Base-by-base conservation (phyloP, 1,139 yeast genomes). In the Suhomyces bokatorum region DNA sequence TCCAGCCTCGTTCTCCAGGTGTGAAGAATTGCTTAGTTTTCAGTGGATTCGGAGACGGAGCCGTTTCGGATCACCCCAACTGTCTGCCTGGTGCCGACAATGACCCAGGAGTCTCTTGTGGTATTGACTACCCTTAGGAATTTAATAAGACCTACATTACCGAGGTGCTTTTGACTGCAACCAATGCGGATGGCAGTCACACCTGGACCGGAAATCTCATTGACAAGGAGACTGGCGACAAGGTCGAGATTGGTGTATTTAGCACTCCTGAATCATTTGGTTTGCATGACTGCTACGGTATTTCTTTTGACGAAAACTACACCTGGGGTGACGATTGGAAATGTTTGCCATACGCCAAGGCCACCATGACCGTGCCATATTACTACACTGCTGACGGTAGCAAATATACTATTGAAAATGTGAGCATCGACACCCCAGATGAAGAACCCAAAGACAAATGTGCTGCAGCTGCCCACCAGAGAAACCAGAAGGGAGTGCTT, bases 71-170 rank as follows among this genome's bases (percentile, higher is more conserved):
- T 13, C 35, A 37, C 13, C 41, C 45, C 13, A 37, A 34, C 14
- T 30, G 39, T 24, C 2, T 2, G 4, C 9, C 13, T 4, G 44
- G 47, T 16, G 47, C 47, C 9, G 45, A 44, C 17, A 26, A 30
- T 13, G 35, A 37, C 7, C 11, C 33, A 9, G 47, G 47, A 10
- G 40, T 44, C n/a, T 41, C 45, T 7, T 44, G 47, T 28, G 35
- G 32, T 6, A 3, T 22, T 9, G 34, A 34, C 17, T 44, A 26
- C 13, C 42, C 44, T 15, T 44, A 45, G 47, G 13, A 41, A 17
- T 41, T 24, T n/a, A 32, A 35, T 30, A 30, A 35, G 9, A 38
- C 22, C 14, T 44, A 44, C 30, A 37, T 37, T 28, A 27, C 35
- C 10, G 43, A 30, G 6, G 14, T 8, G 14, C 20, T 34, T 32